Percentiles rank a stretch among this genome's conserved stretches.
Conservation (phyloP, 2,329 filamentous ascomycete genomes). For the Zymoseptoria pseudotritici region DNA sequence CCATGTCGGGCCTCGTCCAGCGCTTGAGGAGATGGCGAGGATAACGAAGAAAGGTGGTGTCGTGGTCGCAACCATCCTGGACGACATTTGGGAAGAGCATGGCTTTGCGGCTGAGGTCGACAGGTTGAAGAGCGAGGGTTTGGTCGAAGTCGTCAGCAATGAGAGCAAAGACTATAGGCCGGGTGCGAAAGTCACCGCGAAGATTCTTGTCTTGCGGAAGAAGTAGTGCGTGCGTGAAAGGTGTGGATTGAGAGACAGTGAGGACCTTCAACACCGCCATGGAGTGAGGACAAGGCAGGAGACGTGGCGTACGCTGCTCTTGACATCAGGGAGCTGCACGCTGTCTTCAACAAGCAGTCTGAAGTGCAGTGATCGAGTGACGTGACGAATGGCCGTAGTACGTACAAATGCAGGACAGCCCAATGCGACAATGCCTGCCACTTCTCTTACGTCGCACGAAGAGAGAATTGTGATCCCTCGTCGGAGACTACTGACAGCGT, state of each 20-base stretch:
- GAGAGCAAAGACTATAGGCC: conserved; percentile 27
- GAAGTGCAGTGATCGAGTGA: neutral
- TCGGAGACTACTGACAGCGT: too few relatives aligned
- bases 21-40: conserved; percentile 45
- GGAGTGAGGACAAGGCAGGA: neutral
- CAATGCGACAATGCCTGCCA: neutral
- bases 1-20: conserved; percentile 45
- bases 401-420: neutral
- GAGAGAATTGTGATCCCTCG: too few relatives aligned
- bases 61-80: conserved; percentile 46
- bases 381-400: neutral
- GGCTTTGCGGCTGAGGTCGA: conserved; percentile 44
- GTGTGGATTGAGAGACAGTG: neutral
- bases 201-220: conserved; percentile 23
- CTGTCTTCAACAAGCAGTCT: neutral
- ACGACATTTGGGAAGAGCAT: conserved; percentile 42
- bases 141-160: conserved; percentile 31
- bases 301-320: neutral
- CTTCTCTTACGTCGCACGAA: neutral
- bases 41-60: conserved; percentile 42
- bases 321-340: neutral
- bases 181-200: conserved; percentile 14
- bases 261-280: neutral
- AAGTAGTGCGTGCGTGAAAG: conserved; percentile 2
- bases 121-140: conserved; percentile 28